Percentiles rank a stretch among this genome's conserved stretches.
phyloP scores from a whole-genome alignment of 2,329 filamentous ascomycete species.

The Helminthosporium solani region DNA sequence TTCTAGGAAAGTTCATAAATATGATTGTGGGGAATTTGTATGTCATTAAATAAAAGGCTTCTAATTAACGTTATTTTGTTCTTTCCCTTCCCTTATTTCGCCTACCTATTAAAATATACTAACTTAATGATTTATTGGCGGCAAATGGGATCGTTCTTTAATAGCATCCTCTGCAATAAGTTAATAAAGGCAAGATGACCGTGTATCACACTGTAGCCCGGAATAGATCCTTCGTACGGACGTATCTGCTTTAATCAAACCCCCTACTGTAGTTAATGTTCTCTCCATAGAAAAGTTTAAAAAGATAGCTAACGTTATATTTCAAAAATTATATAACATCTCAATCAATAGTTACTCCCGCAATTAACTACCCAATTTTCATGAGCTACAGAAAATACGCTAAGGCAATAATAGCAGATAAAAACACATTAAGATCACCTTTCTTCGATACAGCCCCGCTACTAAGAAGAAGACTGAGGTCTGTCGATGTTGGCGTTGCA shows the following conservation, averaged over 20 bases:
- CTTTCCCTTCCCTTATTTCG: neutral
- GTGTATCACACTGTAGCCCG: too few relatives aligned
- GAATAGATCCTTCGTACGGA: too few relatives aligned
- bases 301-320: too few relatives aligned
- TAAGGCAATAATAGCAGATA: constrained; percentile 5
- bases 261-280: too few relatives aligned
- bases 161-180: too few relatives aligned
- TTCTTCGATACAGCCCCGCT: constrained; percentile 1
- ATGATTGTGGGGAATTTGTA: constrained; percentile 1
- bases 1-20: constrained; percentile 4
- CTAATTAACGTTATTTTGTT: neutral
- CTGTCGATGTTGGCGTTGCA: neutral
- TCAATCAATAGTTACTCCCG: neutral
- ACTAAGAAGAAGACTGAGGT: constrained; percentile 4
- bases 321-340: too few relatives aligned
- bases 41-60: constrained; percentile 4
- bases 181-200: too few relatives aligned
- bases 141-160: too few relatives aligned
- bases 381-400: constrained; percentile 3
- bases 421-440: constrained; percentile 4
- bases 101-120: neutral
- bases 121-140: too few relatives aligned
- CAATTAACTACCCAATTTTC: constrained; percentile 1
- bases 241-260: too few relatives aligned
- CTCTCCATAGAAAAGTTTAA: too few relatives aligned